Evolutionary conservation across 1,139 yeast species (phyloP).

Genomic region (Tardiomyces digboiensis): DNA sequence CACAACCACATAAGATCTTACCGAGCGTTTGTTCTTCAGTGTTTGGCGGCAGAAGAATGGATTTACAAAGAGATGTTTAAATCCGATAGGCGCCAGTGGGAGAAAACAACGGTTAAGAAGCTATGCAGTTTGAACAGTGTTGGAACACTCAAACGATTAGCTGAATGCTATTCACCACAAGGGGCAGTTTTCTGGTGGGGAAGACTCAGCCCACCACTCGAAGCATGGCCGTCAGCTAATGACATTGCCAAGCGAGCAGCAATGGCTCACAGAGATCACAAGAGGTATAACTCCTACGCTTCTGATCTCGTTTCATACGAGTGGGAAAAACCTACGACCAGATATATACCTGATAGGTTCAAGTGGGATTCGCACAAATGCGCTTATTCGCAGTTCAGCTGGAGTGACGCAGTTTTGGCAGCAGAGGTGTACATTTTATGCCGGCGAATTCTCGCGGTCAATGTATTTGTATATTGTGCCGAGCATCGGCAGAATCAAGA

Average conservation of each 20-base stretch:
- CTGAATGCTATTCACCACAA: not conserved
- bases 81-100: not conserved
- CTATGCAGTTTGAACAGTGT: not conserved
- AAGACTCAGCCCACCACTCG: not conserved
- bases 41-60: not conserved
- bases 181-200: not conserved
- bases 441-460: not conserved
- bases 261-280: no score
- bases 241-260: no score
- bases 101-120: not conserved
- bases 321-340: not conserved
- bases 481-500: no score
- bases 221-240: not conserved
- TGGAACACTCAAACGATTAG: not conserved
- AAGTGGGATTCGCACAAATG: not conserved
- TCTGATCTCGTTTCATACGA: not conserved
- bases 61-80: not conserved
- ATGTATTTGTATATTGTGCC: not conserved
- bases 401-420: not conserved
- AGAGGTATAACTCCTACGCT: not conserved
- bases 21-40: not conserved
- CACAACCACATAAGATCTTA: no score
- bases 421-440: not conserved
- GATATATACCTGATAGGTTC: not conserved
- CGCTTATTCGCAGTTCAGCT: not conserved